Percentiles rank a stretch among this genome's conserved stretches.
These are phyloP conservation scores for Lasiosphaeriaceae sp. DNA, from an alignment of 495 filamentous ascomycete genomes.

Conservation along the genomic window DNA sequence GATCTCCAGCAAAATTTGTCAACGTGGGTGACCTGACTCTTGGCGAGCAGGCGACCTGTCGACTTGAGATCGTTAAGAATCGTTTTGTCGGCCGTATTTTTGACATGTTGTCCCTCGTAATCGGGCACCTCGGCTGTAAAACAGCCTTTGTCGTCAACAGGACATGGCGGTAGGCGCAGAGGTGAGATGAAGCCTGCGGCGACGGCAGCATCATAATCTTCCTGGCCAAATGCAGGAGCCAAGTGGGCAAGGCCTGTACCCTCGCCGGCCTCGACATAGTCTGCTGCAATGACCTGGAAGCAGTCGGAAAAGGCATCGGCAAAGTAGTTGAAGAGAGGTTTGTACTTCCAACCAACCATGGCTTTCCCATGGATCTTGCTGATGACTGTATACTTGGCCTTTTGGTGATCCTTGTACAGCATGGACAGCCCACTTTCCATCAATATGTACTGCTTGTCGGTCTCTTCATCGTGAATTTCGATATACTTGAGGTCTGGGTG, in stretches of 20 bases:
- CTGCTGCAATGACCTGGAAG: conserved; percentile 85
- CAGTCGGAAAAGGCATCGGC: conserved; percentile 91
- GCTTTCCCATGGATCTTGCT: conserved; percentile 77
- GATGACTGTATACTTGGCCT: conserved; percentile 88
- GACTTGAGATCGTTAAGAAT: conserved; percentile 90
- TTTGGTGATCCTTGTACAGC: conserved; percentile 94
- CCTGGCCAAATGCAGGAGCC: conserved; percentile 90
- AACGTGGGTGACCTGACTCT: conserved; percentile 86
- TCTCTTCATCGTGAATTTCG: conserved; percentile 80
- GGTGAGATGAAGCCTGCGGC: conserved; percentile 74
- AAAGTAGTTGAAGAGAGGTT: conserved; percentile 91
- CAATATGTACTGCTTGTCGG: conserved; percentile 81
- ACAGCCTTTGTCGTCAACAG: conserved; percentile 75
- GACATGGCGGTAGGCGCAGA: conserved; percentile 78
- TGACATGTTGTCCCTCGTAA: conserved; percentile 87
- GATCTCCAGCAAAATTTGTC: conserved; percentile 96
- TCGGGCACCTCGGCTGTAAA: conserved; percentile 80
- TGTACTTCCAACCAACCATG: conserved; percentile 89
- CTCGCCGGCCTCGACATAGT: conserved; percentile 86
- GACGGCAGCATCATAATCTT: conserved; percentile 86
- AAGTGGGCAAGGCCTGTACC: conserved; percentile 97
- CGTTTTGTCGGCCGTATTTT: conserved; percentile 86
- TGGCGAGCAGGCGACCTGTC: conserved; percentile 75
- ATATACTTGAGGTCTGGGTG: conserved; percentile 92
- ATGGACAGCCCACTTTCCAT: conserved; percentile 79